Evolutionary conservation across 2,329 filamentous ascomycete species (phyloP).

Genomic region (Scopulariopsis brevicaulis): DNA sequence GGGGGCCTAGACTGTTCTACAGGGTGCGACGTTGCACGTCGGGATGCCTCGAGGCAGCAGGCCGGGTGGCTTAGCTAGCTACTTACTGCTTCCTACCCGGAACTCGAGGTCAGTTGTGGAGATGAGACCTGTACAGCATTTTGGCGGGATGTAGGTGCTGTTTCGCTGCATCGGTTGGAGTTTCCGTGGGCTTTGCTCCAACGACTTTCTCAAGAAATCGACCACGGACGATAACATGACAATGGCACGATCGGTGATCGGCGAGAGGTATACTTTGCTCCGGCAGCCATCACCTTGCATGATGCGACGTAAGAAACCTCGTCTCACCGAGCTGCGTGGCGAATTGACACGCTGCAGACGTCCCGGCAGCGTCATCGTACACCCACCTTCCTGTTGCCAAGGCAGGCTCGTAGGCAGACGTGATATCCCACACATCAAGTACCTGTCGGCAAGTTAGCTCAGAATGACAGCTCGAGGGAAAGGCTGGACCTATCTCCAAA

Average conservation of each 20-base stretch:
- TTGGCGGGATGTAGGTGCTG: no score
- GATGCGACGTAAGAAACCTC: not conserved
- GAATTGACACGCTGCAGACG: not conserved
- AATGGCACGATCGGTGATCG: not conserved
- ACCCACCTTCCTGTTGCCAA: no score
- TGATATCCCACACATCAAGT: not conserved
- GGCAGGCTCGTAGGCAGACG: not conserved
- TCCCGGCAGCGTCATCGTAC: not conserved
- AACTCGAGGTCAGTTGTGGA: no score
- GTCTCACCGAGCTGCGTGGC: not conserved
- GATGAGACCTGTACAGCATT: no score
- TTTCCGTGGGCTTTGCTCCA: not conserved
- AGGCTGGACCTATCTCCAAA: slow-evolving; percentile 36
- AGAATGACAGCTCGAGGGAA: not conserved
- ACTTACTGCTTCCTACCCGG: no score
- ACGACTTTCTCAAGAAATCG: not conserved
- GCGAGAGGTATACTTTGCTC: not conserved
- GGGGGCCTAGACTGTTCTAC: not conserved
- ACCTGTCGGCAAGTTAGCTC: slow-evolving; percentile 13
- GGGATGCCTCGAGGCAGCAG: not conserved
- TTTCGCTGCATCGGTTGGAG: not conserved
- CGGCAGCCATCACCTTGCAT: not conserved
- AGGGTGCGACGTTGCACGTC: not conserved
- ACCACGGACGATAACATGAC: not conserved
- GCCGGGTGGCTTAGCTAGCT: no score